Evolutionary conservation across 176 grass and related monocot species (phyloP).

Genomic region (Zoysia pacifica): DNA sequence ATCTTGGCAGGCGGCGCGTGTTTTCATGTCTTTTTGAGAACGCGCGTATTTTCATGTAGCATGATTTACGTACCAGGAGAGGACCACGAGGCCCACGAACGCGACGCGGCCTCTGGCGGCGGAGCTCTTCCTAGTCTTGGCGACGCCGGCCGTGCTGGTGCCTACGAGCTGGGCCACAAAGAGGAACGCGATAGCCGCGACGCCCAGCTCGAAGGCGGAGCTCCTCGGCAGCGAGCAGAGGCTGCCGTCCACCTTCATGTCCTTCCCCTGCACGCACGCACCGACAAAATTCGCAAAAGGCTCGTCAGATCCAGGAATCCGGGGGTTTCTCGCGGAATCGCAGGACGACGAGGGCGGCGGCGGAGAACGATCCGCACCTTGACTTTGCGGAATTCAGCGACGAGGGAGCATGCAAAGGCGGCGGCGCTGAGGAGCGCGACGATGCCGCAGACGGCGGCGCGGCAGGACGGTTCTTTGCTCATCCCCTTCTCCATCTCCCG

Average conservation of each 20-base stretch:
- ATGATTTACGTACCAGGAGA: constrained; percentile 60
- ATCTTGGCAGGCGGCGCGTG: background rate
- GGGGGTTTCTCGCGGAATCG: background rate
- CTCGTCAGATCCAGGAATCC: constrained; percentile 39
- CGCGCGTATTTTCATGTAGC: too few relatives aligned
- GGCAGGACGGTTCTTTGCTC: constrained; percentile 24
- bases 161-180: constrained; percentile 73
- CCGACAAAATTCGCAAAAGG: background rate
- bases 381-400: constrained; percentile 81
- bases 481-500: constrained; percentile 42
- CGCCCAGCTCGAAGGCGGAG: constrained; percentile 75
- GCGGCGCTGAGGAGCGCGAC: constrained; percentile 56
- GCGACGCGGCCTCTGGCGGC: constrained; percentile 21
- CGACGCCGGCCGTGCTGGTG: constrained; percentile 44
- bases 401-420: constrained; percentile 80
- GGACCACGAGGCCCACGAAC: constrained; percentile 45
- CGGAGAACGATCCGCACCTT: constrained; percentile 44
- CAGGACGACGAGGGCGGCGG: background rate
- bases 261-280: constrained; percentile 47
- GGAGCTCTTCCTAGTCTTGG: constrained; percentile 4
- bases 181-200: constrained; percentile 67
- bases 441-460: constrained; percentile 45
- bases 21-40: too few relatives aligned
- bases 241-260: constrained; percentile 86
- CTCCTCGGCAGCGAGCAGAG: constrained; percentile 83